These are phyloP conservation scores for Scutellaria minor DNA, from an alignment of 257 asterid genomes.

Conservation along the genomic window DNA sequence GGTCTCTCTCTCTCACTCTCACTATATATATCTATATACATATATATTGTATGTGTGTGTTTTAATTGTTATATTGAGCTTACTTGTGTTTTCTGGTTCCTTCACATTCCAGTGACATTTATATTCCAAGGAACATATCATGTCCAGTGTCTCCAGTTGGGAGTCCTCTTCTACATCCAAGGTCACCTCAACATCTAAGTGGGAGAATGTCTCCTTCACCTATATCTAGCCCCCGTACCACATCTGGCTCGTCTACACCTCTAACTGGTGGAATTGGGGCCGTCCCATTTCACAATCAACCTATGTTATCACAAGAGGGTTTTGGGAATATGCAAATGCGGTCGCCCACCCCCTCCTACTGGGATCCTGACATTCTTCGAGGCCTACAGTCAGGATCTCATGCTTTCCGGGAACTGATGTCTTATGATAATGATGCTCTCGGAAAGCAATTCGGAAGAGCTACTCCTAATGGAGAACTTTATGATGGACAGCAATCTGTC, in stretches of 20 bases:
- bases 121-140: constrained; percentile 70
- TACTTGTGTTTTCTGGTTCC: constrained; percentile 32
- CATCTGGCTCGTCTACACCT: constrained; percentile 97
- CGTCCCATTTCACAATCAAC: constrained; percentile 70
- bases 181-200: constrained; percentile 86
- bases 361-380: constrained; percentile 82
- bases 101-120: constrained; percentile 58
- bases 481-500: constrained; percentile 60
- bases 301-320: constrained; percentile 63
- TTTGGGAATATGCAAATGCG: constrained; percentile 55
- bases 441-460: constrained; percentile 64
- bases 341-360: constrained; percentile 58
- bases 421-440: constrained; percentile 54
- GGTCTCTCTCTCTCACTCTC: constrained; percentile 52
- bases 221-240: constrained; percentile 84
- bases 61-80: constrained; percentile 16
- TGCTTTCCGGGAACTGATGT: constrained; percentile 64
- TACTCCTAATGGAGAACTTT: constrained; percentile 51
- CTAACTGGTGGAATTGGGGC: constrained; percentile 71
- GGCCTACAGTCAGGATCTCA: constrained; percentile 62
- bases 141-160: constrained; percentile 94
- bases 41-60: not conserved
- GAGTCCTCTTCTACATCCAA: constrained; percentile 77
- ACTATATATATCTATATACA: not conserved
- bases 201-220: constrained; percentile 94